Conservation (phyloP, 306 rosid species). For the Castanospermum australe region DNA sequence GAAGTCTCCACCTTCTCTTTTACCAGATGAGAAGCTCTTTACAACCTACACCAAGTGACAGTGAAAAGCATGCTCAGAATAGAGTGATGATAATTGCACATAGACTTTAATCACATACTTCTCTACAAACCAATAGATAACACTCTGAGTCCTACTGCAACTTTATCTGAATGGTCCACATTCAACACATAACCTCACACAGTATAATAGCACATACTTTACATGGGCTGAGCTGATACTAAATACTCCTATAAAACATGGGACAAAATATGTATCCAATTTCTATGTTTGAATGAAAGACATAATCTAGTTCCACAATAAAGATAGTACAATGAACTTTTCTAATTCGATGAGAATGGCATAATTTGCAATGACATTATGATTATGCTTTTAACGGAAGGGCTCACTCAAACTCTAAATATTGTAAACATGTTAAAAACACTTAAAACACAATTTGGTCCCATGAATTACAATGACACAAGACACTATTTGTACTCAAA, state of each 20-base stretch:
- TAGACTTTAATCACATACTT: not conserved
- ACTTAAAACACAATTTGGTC: not conserved
- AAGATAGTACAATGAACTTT: not conserved
- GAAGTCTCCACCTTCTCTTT: constrained; percentile 98
- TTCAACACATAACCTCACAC: not conserved
- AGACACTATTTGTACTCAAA: not conserved
- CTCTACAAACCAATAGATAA: not conserved
- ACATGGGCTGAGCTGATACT: not conserved
- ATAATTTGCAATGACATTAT: not conserved
- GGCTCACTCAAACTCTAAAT: not conserved
- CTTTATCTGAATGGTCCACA: not conserved
- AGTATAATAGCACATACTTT: not conserved
- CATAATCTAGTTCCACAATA: not conserved
- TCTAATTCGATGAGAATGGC: not conserved
- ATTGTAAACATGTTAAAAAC: not conserved
- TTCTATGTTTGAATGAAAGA: not conserved
- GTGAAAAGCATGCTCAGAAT: constrained; percentile 3
- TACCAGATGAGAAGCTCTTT: constrained; percentile 98
- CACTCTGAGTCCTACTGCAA: not conserved
- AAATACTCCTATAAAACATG: not conserved
- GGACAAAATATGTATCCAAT: constrained; percentile 3
- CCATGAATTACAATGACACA: not conserved
- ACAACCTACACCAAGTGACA: constrained; percentile 65
- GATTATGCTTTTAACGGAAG: not conserved
- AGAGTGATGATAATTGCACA: not conserved